Base-by-base conservation (phyloP, 345 rosid species). In the Microthlaspi erraticum region DNA sequence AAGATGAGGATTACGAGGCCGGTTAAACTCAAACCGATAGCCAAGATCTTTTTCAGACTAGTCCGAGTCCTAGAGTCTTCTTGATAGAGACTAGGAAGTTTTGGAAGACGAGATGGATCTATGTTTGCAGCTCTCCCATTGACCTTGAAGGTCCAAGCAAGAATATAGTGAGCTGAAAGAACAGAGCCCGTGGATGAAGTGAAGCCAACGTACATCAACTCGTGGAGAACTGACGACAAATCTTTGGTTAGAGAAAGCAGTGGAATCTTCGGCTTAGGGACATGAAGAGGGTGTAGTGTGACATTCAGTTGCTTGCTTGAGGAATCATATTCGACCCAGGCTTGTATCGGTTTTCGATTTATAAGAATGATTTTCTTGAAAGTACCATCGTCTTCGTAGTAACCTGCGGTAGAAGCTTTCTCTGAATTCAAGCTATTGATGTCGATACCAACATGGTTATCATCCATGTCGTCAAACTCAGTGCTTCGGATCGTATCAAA, bases 271-370 rank as follows among this genome's bases (percentile, higher is more conserved):
- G 96, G 93, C 79, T 82, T 88, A 4, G 39, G 18, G 8, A 19
- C 9, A 3, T 88, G 80, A 59, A 32, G 78, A 67, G 81, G 84
- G 10, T 96, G 80, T 31, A 92, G 71, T 58, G 79, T 85, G 60
- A 88, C 86, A 46, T 83, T 79, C 36, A 92, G 23, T 2, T 56
- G 76, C 68, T 78, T 83, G 10, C 39, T 72, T 7, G 44, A 20
- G 1, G 92, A 85, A 75, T 92, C 89, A 67, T 89, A 92, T 57
- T 88, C 96, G 59, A 92, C 51, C 96, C 98, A 92, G n/a, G 89
- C 86, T 80, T 82, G 92, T 19, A 86, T 82, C 18, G 74, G 76
- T 20, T 36, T 7, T 2, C 84, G 76, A 33, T 80, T 80, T 49
- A 72, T 71, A 23, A 92, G 79, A 44, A 11, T 7, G 11, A 92